A percentile compares a stretch with the other conserved stretches of the same genome.
phyloP scores from a whole-genome alignment of 148 eudicot genomes.

The Diospyros lotus region DNA sequence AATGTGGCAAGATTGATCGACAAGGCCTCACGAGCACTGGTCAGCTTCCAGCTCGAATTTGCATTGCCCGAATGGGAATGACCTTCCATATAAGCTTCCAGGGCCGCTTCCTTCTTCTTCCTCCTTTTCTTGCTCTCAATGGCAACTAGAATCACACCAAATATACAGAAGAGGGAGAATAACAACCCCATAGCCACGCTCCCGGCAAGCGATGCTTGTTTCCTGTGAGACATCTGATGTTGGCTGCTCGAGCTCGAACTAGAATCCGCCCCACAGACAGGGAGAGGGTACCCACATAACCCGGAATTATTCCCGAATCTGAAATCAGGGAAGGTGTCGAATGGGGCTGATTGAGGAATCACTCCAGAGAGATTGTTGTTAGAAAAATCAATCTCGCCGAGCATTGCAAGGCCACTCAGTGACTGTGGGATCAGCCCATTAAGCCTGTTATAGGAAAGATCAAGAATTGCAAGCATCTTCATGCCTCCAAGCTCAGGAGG shows the following conservation, averaged over 20 bases:
- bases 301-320: slow-evolving; percentile 68
- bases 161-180: slow-evolving; percentile 69
- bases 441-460: slow-evolving; percentile 60
- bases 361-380: slow-evolving; percentile 59
- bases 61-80: slow-evolving; percentile 56
- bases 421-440: slow-evolving; percentile 62
- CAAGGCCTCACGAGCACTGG: slow-evolving; percentile 63
- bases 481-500: slow-evolving; percentile 62
- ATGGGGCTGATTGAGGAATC: slow-evolving; percentile 73
- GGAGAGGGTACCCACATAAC: slow-evolving; percentile 81
- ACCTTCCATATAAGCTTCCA: slow-evolving; percentile 55
- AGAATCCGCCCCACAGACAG: slow-evolving; percentile 29
- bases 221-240: slow-evolving; percentile 38
- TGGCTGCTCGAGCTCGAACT: slow-evolving; percentile 18
- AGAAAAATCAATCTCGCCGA: slow-evolving; percentile 59
- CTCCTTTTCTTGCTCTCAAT: slow-evolving; percentile 62
- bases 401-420: slow-evolving; percentile 41
- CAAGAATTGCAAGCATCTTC: slow-evolving; percentile 59
- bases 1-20: slow-evolving; percentile 81
- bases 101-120: slow-evolving; percentile 48
- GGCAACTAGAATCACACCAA: slow-evolving; percentile 51
- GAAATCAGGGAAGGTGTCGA: slow-evolving; percentile 54
- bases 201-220: slow-evolving; percentile 63
- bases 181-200: slow-evolving; percentile 78
- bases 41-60: slow-evolving; percentile 56